Conservation (phyloP, 148 eudicot species). For the Silene conica region DNA sequence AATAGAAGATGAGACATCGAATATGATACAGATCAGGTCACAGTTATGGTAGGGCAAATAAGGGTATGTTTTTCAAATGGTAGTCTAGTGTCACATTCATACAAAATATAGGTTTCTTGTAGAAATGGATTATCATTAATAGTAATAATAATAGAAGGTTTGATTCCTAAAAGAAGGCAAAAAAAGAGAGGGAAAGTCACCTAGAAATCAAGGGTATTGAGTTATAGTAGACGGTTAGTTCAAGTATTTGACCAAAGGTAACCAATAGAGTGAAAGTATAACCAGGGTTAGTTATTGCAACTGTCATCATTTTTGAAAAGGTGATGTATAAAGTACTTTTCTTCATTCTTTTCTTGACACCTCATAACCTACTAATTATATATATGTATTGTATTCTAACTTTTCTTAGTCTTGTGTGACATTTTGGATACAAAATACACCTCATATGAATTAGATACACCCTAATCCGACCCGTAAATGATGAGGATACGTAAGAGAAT, state of each 20-base stretch:
- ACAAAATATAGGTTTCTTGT: constrained; percentile 20
- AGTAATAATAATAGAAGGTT: constrained; percentile 8
- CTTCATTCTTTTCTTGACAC: constrained; percentile 10
- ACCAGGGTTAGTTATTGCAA: constrained; percentile 37
- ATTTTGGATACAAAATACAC: too few species aligned
- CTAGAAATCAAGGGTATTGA: constrained; percentile 16
- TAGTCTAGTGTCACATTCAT: constrained; percentile 25
- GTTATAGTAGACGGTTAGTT: constrained; percentile 17
- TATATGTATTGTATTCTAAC: neutral
- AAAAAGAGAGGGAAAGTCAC: constrained; percentile 7
- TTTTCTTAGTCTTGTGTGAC: too few species aligned
- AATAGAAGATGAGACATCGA: too few species aligned
- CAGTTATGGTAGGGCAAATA: too few species aligned
- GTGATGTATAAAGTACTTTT: neutral
- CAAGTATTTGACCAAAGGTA: neutral
- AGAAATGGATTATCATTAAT: neutral
- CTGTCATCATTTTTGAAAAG: constrained; percentile 31
- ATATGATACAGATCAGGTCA: too few species aligned
- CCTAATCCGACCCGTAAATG: too few species aligned
- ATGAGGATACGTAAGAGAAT: too few species aligned
- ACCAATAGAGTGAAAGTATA: constrained; percentile 22
- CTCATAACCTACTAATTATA: neutral
- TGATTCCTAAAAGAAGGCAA: constrained; percentile 29
- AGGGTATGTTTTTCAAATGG: constrained; percentile 19
- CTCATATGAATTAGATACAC: too few species aligned